phyloP scores from a whole-genome alignment of 345 rosid species.

The Adansonia digitata region DNA sequence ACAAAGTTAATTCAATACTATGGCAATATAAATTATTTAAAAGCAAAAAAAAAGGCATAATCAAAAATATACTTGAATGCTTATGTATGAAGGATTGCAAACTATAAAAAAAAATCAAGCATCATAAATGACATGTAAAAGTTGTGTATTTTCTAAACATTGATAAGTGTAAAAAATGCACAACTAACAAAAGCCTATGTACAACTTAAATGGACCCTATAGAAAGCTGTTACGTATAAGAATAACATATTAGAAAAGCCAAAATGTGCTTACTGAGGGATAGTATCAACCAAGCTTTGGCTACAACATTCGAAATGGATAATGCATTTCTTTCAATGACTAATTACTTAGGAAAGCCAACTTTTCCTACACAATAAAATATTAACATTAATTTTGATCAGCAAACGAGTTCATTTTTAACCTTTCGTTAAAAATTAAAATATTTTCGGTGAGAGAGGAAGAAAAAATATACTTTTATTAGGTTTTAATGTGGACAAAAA shows the following conservation, averaged over 20 bases:
- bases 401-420: neutral
- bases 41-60: no score
- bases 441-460: neutral
- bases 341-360: slow-evolving; percentile 54
- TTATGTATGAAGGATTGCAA: no score
- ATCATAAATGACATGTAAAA: no score
- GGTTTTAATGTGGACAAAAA: neutral
- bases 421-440: neutral
- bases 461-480: neutral
- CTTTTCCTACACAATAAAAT: slow-evolving; percentile 40
- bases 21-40: no score
- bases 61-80: no score
- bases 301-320: slow-evolving; percentile 53
- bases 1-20: no score
- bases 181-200: neutral
- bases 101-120: no score
- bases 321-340: slow-evolving; percentile 60
- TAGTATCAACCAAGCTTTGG: slow-evolving; percentile 49
- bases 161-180: no score
- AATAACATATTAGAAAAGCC: neutral
- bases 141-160: no score
- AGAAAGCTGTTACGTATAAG: neutral
- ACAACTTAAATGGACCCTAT: neutral
- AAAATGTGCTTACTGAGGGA: slow-evolving; percentile 49
- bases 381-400: neutral